A percentile compares a stretch with the other conserved stretches of the same genome.
These are phyloP conservation scores for Acorus gramineus DNA, from an alignment of 106 monocot species.

Conservation along the genomic window DNA sequence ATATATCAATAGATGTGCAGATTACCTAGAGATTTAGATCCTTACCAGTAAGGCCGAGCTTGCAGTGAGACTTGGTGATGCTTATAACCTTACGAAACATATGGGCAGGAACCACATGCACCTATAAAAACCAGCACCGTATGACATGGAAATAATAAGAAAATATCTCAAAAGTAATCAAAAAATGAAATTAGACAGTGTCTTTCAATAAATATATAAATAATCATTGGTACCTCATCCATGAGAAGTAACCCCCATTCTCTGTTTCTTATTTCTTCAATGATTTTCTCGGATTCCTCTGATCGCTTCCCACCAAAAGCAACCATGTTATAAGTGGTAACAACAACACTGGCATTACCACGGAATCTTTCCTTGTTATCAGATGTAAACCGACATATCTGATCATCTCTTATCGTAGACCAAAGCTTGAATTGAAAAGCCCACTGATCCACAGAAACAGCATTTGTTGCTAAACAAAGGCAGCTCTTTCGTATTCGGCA, in stretches of 20 bases:
- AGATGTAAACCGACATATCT: conserved; percentile 94
- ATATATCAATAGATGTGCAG: not conserved
- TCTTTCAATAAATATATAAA: not conserved
- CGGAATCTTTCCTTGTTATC: conserved; percentile 95
- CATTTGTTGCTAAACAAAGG: conserved; percentile 96
- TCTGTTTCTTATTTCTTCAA: conserved; percentile 97
- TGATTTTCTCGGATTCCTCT: conserved; percentile 98
- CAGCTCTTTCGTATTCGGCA: conserved; percentile 85
- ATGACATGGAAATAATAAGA: not conserved
- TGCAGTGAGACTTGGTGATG: conserved; percentile 98
- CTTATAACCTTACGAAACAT: conserved; percentile 99
- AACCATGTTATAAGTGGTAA: conserved; percentile 99
- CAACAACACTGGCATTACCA: conserved; percentile 96
- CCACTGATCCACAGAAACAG: conserved; percentile 99
- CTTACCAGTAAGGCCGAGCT: conserved; percentile 92
- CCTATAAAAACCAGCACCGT: conserved; percentile 31
- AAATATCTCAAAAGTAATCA: not conserved
- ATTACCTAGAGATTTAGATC: not conserved
- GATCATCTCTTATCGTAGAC: conserved; percentile 93
- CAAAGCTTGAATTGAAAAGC: conserved; percentile 99
- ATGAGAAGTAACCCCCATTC: conserved; percentile 99
- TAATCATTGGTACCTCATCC: conserved; percentile 63
- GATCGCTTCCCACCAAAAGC: conserved; percentile 95
- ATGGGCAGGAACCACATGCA: conserved; percentile 97
- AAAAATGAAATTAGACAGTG: not conserved